phyloP scores from a whole-genome alignment of 2,329 filamentous ascomycete genomes.

The Penicillium nordicum region DNA sequence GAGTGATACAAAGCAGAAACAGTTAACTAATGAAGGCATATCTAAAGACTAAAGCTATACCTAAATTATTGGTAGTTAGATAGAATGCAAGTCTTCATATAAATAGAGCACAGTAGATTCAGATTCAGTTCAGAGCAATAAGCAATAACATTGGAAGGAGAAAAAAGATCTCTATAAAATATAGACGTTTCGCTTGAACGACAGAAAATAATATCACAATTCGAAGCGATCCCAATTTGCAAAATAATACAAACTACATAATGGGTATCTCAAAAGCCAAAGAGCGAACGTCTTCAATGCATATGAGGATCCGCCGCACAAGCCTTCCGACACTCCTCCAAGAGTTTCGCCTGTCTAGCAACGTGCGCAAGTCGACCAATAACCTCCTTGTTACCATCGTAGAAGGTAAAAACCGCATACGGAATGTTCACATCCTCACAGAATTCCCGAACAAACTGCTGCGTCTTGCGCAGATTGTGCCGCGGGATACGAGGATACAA shows the following conservation, averaged over 20 bases:
- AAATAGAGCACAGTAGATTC: not conserved
- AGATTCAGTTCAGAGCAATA: not conserved
- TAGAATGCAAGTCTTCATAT: not conserved
- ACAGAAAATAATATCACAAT: not conserved
- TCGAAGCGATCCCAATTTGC: not conserved
- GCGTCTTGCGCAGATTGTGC: conserved; percentile 72
- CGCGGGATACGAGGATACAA: conserved; percentile 76
- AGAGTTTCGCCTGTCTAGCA: conserved; percentile 67
- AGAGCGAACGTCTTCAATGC: conserved; percentile 9
- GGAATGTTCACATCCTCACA: conserved; percentile 76
- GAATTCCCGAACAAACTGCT: conserved; percentile 72
- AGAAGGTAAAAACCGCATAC: conserved; percentile 79
- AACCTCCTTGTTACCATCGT: conserved; percentile 72
- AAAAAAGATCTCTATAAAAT: not conserved
- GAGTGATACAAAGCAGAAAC: not conserved
- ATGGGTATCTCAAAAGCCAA: not conserved
- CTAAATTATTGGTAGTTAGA: not conserved
- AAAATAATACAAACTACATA: not conserved
- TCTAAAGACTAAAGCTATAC: not conserved
- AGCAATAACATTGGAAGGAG: not conserved
- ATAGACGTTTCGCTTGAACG: not conserved
- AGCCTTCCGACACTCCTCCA: conserved; percentile 64
- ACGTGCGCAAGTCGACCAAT: conserved; percentile 71
- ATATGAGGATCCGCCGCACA: conserved; percentile 19
- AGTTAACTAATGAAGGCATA: not conserved